Evolutionary conservation across 352 stramenopile genomes (phyloP), one percentile per base, ranked within the genome.

Genomic region (Globisporangium camurandrum): DNA sequence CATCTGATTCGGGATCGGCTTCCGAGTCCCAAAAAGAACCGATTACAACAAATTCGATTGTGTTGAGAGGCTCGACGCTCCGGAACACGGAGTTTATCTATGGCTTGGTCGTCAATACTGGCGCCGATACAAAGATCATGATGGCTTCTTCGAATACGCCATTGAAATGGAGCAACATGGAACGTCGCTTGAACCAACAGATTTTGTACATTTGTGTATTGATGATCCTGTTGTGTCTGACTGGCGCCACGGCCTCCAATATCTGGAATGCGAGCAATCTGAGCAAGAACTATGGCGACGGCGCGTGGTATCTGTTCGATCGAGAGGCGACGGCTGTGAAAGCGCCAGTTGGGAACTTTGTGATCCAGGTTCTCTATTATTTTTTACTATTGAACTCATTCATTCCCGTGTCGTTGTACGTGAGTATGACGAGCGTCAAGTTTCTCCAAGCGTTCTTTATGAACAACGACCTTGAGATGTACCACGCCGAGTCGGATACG

Each of bases 321-420:
- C 53, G 30, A 1, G 44, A 61, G 2, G 57, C 81, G 8, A 67
- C 67, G 16, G 74, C 72, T 3, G 59, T 93, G 28, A 66, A 66
- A 31, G 52, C 66, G 8, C 83, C 83, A 0, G 73, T 74, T 3
- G 74, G 66, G n/a, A 86, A 87, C 44, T 92, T 92, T 38, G 67
- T 96, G 26, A 89, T 98, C 56, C 87, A 92, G 56, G 83, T 97
- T 38, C 78, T 97, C 22, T 96, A 95, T 57, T 97, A 96, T 61
- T 93, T 97, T 46, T 61, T 98, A 49, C 66, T 97, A 47, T 78
- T 96, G 34, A 96, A 95, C 57, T 94, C 86, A 34, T 96, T 98
- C 70, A 97, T 98, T 42, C 93, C 93, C 5, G 86, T 98, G 26
- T 97, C 89, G 41, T 71, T 98, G 16, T 98, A 98, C 60, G 89